These are phyloP conservation scores for Prunus mume DNA, from an alignment of 306 rosid species.

Conservation along the genomic window DNA sequence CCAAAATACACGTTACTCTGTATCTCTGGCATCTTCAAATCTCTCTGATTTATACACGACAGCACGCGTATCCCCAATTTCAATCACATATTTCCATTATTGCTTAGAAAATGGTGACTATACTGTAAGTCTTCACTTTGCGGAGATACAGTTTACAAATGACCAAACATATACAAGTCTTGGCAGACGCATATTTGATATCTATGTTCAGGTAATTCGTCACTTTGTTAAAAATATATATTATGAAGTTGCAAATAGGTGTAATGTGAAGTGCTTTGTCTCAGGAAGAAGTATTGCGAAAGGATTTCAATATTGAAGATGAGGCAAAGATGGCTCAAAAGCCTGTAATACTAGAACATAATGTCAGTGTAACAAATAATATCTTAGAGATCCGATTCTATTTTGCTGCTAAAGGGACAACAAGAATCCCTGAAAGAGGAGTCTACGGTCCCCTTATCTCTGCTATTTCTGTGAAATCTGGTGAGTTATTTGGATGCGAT, in stretches of 20 bases:
- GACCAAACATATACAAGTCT: constrained; percentile 44
- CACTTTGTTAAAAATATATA: not conserved
- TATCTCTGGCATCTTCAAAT: constrained; percentile 36
- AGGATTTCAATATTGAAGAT: constrained; percentile 58
- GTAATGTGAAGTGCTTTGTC: constrained; percentile 11
- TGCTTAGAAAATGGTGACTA: constrained; percentile 73
- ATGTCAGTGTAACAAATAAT: constrained; percentile 42
- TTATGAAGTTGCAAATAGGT: constrained; percentile 13
- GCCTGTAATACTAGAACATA: constrained; percentile 27
- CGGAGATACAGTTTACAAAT: constrained; percentile 60
- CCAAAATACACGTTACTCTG: constrained; percentile 35
- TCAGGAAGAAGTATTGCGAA: constrained; percentile 46
- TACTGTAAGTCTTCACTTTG: constrained; percentile 56
- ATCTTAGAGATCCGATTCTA: constrained; percentile 57
- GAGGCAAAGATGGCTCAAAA: constrained; percentile 37
- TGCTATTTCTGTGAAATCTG: constrained; percentile 62
- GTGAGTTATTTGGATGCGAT: constrained; percentile 30
- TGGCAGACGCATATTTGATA: constrained; percentile 58
- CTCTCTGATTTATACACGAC: constrained; percentile 45
- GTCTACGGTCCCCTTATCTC: constrained; percentile 69
- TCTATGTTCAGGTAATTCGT: constrained; percentile 60
- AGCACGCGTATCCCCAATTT: constrained; percentile 56
- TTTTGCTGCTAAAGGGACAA: constrained; percentile 62
- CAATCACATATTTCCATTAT: constrained; percentile 65
- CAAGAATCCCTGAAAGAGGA: constrained; percentile 60